These are phyloP conservation scores for Aspergillus hancockii DNA, from an alignment of 495 filamentous ascomycete species.

Conservation along the genomic window DNA sequence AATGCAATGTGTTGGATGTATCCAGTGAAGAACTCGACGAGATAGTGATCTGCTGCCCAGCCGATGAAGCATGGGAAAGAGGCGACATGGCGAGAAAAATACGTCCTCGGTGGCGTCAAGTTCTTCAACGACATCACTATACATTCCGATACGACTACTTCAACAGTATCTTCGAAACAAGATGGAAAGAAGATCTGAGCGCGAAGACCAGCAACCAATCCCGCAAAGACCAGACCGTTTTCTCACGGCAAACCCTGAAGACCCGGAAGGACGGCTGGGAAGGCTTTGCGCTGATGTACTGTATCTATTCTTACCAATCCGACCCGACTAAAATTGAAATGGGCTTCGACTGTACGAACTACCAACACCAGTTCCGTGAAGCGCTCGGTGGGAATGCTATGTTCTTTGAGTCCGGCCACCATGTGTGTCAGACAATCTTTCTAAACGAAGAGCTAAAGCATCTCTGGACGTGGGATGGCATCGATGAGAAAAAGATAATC, in stretches of 20 bases:
- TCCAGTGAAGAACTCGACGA: slow-evolving; percentile 62
- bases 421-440: slow-evolving; percentile 85
- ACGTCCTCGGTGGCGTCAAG: slow-evolving; percentile 70
- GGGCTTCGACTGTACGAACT: slow-evolving; percentile 84
- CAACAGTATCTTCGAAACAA: slow-evolving; percentile 71
- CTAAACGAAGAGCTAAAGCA: slow-evolving; percentile 65
- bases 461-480: slow-evolving; percentile 73
- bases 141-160: slow-evolving; percentile 78
- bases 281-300: slow-evolving; percentile 80
- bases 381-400: slow-evolving; percentile 38
- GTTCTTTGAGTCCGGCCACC: slow-evolving; percentile 51
- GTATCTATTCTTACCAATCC: slow-evolving; percentile 65
- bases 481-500: slow-evolving; percentile 69
- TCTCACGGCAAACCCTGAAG: slow-evolving; percentile 45
- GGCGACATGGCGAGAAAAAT: slow-evolving; percentile 63
- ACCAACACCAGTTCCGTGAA: slow-evolving; percentile 77
- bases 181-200: slow-evolving; percentile 55
- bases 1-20: background rate
- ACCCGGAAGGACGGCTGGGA: slow-evolving; percentile 38
- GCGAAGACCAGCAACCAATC: slow-evolving; percentile 47
- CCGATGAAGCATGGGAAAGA: slow-evolving; percentile 71
- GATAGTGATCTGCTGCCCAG: slow-evolving; percentile 66
- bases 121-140: slow-evolving; percentile 84
- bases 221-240: slow-evolving; percentile 52
- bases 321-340: slow-evolving; percentile 76